Conservation (phyloP, 2,329 filamentous ascomycete species). For the Colletotrichum sp. region DNA sequence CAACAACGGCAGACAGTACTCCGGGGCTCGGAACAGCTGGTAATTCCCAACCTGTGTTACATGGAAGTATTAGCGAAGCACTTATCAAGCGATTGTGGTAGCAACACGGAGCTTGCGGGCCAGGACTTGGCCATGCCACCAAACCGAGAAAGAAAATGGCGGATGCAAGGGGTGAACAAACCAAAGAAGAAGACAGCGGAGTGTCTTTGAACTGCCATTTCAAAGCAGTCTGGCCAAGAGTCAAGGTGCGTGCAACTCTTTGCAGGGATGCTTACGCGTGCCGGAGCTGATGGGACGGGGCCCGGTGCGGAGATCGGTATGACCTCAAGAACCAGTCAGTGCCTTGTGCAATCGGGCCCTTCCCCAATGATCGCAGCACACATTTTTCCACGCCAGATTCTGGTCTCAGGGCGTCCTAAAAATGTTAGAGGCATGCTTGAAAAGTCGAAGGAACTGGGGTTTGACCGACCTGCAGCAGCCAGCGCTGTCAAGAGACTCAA, state of each 20-base stretch:
- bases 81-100: background rate
- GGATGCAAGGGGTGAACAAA: background rate
- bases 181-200: background rate
- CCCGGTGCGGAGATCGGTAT: background rate
- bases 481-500: background rate
- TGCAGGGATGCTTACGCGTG: background rate
- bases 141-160: background rate
- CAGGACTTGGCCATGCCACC: background rate
- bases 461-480: background rate
- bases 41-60: background rate
- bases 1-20: rapidly evolving
- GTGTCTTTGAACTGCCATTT: background rate
- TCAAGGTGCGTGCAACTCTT: background rate
- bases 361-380: background rate
- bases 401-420: background rate
- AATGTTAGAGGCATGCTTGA: background rate
- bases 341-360: background rate
- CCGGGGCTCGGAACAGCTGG: rapidly evolving
- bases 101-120: background rate
- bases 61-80: background rate
- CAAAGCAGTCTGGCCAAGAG: background rate
- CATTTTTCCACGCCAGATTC: background rate
- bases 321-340: background rate
- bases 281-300: background rate
- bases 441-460: background rate